Conservation (phyloP, 257 asterid genomes). For the Plantago elongata region DNA sequence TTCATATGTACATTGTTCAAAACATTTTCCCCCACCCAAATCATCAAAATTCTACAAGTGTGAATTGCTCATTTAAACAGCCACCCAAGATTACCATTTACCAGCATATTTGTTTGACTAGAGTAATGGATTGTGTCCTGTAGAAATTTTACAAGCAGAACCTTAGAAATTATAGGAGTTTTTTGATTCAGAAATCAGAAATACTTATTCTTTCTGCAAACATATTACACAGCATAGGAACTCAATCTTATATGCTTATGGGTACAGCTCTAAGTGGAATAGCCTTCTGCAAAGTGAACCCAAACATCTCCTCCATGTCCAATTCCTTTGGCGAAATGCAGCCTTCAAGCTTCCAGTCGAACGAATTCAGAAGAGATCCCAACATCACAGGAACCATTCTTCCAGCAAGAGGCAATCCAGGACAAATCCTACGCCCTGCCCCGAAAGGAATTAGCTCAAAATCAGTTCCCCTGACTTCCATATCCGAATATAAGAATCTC, state of each 20-base stretch:
- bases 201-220: too few species aligned
- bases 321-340: not conserved
- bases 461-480: not conserved
- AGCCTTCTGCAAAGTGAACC: not conserved
- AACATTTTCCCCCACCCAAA: too few species aligned
- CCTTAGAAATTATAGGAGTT: too few species aligned
- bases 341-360: not conserved
- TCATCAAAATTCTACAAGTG: too few species aligned
- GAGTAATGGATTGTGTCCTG: too few species aligned
- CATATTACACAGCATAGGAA: too few species aligned
- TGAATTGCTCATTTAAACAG: too few species aligned
- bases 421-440: not conserved
- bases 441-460: slow-evolving; percentile 1
- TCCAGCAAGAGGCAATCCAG: not conserved
- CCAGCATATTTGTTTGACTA: too few species aligned
- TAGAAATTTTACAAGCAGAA: too few species aligned
- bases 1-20: too few species aligned
- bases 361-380: slow-evolving; percentile 1
- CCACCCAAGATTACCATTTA: too few species aligned
- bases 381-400: not conserved
- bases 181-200: too few species aligned
- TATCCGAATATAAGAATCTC: not conserved
- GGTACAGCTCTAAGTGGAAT: not conserved
- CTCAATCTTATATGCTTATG: not conserved
- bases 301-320: not conserved